Evolutionary conservation across 495 filamentous ascomycete genomes (phyloP).

Genomic region (Tuber magnatum): DNA sequence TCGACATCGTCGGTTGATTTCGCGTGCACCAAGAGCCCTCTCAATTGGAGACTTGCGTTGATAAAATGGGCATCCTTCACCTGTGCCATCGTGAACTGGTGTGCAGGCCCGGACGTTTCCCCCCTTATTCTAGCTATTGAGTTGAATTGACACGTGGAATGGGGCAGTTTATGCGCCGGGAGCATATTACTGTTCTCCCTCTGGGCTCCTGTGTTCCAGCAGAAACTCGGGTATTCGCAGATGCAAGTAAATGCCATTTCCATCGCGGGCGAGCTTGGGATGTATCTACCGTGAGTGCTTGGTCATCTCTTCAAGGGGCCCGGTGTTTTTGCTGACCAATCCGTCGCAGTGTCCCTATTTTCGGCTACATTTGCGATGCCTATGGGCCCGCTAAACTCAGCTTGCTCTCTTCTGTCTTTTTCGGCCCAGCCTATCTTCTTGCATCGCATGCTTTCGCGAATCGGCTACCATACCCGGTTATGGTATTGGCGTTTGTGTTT

Average conservation of each 20-base stretch:
- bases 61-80: constrained; percentile 28
- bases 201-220: constrained; percentile 83
- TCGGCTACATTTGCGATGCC: constrained; percentile 86
- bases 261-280: constrained; percentile 75
- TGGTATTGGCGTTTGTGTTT: constrained; percentile 74
- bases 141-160: background rate
- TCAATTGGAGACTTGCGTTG: background rate
- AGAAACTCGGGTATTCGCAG: constrained; percentile 76
- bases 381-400: constrained; percentile 70
- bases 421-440: constrained; percentile 73
- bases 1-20: background rate
- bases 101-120: background rate
- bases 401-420: constrained; percentile 60
- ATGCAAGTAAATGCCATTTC: constrained; percentile 83
- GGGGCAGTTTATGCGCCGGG: constrained; percentile 63
- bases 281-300: constrained; percentile 61
- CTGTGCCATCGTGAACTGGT: constrained; percentile 32
- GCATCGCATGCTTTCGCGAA: constrained; percentile 73
- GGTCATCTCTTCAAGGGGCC: background rate
- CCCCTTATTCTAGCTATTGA: background rate
- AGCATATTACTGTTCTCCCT: constrained; percentile 84
- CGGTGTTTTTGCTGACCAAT: constrained; percentile 7
- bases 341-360: constrained; percentile 55
- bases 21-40: background rate
- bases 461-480: constrained; percentile 68